Evolutionary conservation across 2,329 filamentous ascomycete species (phyloP).

Genomic region (Aspergillus arachidicola): DNA sequence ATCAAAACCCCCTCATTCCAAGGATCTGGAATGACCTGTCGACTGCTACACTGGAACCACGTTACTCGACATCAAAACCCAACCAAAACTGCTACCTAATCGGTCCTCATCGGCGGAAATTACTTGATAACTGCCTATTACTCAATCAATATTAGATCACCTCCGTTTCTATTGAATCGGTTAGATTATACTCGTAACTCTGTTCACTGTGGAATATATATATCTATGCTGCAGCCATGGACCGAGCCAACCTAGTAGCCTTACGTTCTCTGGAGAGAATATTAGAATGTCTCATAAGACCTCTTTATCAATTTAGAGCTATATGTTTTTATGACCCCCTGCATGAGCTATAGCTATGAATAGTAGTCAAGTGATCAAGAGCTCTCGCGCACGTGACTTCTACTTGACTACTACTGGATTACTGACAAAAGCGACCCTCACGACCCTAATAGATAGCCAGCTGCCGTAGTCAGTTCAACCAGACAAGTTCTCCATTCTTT

Average conservation of each 20-base stretch:
- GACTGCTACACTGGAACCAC: neutral
- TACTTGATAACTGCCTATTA: neutral
- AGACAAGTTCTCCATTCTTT: too few species aligned
- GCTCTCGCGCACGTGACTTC: neutral
- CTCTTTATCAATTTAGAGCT: neutral
- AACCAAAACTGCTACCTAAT: neutral
- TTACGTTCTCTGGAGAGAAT: neutral
- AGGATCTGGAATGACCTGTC: neutral
- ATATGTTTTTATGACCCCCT: neutral
- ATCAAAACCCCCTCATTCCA: neutral
- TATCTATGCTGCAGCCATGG: neutral
- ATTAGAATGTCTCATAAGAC: neutral
- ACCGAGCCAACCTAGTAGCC: neutral
- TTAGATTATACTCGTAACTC: too few species aligned
- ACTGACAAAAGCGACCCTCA: too few species aligned
- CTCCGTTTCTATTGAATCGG: too few species aligned
- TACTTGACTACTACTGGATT: too few species aligned
- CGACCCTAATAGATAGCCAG: too few species aligned
- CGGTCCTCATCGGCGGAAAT: neutral
- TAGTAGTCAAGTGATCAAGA: neutral
- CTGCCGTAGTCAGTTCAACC: too few species aligned
- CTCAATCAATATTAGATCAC: neutral
- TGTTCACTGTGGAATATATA: too few species aligned
- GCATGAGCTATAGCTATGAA: neutral
- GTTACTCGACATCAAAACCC: neutral